These are phyloP conservation scores for Nannochloris sp. DNA, from an alignment of 139 green algal genomes.

Conservation along the genomic window DNA sequence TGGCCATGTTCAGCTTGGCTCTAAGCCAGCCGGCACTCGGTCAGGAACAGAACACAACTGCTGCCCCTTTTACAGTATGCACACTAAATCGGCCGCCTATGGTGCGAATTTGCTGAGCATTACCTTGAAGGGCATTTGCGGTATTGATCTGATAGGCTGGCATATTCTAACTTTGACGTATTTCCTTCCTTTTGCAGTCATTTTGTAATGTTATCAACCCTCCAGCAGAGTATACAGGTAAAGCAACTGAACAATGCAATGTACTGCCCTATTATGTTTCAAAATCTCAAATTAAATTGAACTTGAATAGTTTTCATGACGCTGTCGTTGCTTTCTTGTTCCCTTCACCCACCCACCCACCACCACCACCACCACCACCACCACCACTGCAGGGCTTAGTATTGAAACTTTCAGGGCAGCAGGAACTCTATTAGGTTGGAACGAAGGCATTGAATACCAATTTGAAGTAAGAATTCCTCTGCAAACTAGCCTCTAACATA, in stretches of 20 bases:
- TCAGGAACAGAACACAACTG: no score
- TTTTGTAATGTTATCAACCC: not conserved
- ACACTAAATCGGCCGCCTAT: conserved; percentile 2
- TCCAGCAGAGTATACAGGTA: not conserved
- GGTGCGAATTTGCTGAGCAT: not conserved
- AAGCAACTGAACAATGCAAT: no score
- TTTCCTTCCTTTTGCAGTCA: not conserved
- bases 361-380: no score
- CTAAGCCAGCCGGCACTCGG: no score
- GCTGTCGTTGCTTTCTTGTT: not conserved
- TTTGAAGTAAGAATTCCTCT: no score
- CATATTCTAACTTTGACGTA: not conserved
- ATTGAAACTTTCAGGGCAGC: conserved; percentile 2
- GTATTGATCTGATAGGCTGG: no score
- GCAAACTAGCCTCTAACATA: no score
- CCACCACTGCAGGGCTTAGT: not conserved
- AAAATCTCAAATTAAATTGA: not conserved
- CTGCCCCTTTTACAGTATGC: conserved; percentile 1
- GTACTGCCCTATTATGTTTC: no score
- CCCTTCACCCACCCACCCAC: not conserved
- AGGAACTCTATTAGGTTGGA: not conserved
- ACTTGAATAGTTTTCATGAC: not conserved
- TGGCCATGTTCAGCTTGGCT: no score
- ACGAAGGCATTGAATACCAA: conserved; percentile 1
- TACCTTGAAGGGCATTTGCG: not conserved